These are phyloP conservation scores for Aspergillus persii DNA, from an alignment of 2,329 filamentous ascomycete species.

Conservation along the genomic window DNA sequence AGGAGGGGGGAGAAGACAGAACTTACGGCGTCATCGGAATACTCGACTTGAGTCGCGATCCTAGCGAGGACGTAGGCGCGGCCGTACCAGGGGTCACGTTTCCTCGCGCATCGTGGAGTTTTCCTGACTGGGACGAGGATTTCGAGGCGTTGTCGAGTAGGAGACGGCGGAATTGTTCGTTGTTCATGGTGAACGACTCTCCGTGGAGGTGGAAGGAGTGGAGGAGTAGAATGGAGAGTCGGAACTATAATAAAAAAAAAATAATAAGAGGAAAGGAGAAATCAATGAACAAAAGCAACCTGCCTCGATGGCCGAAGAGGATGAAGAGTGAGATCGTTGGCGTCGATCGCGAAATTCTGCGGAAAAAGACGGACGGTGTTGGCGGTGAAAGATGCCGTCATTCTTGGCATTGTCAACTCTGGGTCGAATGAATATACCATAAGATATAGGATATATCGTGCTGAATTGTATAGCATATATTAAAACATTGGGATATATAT, in stretches of 20 bases:
- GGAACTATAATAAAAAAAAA: not conserved
- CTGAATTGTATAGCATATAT: too few relatives aligned
- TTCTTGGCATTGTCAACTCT: not conserved
- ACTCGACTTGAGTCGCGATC: slow-evolving; percentile 73
- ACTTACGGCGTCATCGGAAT: slow-evolving; percentile 93
- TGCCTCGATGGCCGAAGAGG: not conserved
- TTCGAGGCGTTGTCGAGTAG: slow-evolving; percentile 54
- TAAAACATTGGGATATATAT: too few relatives aligned
- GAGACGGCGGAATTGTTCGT: slow-evolving; percentile 86
- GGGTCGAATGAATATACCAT: too few relatives aligned
- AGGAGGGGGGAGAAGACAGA: not conserved
- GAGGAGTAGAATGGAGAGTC: not conserved
- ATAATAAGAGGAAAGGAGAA: not conserved
- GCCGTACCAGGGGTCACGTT: slow-evolving; percentile 43
- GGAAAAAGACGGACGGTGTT: not conserved
- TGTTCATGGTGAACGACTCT: slow-evolving; percentile 68
- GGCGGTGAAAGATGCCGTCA: not conserved
- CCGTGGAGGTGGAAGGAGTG: not conserved
- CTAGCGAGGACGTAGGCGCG: slow-evolving; percentile 53
- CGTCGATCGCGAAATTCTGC: not conserved
- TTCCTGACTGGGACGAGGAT: slow-evolving; percentile 12
- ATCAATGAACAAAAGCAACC: too few relatives aligned
- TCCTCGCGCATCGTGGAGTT: slow-evolving; percentile 28
- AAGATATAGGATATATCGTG: too few relatives aligned
- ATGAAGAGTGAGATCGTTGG: not conserved